Evolutionary conservation across 768 basidiomycete species (phyloP), one percentile per base, ranked within the genome.

Genomic region (Macrolepiota fuliginosa): DNA sequence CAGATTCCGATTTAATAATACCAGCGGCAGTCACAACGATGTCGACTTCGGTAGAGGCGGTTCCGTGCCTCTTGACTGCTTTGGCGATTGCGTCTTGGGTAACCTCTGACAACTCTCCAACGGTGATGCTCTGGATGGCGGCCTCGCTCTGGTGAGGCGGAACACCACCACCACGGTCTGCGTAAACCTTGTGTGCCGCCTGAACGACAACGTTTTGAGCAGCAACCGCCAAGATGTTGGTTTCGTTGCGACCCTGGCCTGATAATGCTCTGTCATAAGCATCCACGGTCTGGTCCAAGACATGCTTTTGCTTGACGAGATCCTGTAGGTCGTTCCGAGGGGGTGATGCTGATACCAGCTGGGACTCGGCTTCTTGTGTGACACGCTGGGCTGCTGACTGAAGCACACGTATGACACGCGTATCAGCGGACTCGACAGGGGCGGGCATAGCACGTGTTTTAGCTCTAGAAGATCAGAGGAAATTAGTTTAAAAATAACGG

Each of bases 161-260:
- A 15, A 73, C 66, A 12, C 76, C 76, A 19, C 77, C 66, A 51
- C 81, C 75, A 53, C 78, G 78, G 68, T 82, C 79, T 36, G 81
- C 81, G 37, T 82, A 76, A 4, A 81, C 80, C 15, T 88, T 83
- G 69, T 91, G 87, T 25, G 92, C 91, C 27, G 92, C 92, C 68
- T 90, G 86, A 36, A 91, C 79, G 50, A 94, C 92, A 59, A 93
- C 88, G 62, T 91, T 86, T 67, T 91, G 89, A 17, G 90, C 91
- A 3, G 91, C 91, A 12, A 84, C 86, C 4, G 89, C 90, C 62
- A 92, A 79, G 68, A 83, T 73, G 69, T 87, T 73, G 74, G 77
- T 79, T 63, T 83, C 81, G 40, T 79, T 67, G 54, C 79, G 79
- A 51, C 76, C 81, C 47, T 83, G 80, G 36, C 83, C 86, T 24